Evolutionary conservation across 768 basidiomycete genomes (phyloP).

Genomic region (Aureoboletus auriporus): DNA sequence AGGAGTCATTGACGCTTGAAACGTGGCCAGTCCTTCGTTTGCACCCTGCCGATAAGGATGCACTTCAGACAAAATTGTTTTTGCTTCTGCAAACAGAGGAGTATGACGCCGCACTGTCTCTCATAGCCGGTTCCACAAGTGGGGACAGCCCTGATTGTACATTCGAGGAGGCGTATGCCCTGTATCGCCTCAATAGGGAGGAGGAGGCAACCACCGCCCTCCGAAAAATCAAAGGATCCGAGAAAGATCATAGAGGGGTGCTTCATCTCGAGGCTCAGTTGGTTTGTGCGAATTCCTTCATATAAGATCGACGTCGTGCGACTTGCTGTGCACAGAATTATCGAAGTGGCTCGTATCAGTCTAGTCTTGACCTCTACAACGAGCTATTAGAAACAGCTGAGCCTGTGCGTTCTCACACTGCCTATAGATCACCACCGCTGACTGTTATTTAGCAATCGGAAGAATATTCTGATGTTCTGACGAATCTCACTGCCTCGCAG

Average conservation of each 20-base stretch:
- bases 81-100: slow-evolving; percentile 84
- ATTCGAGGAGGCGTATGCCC: slow-evolving; percentile 77
- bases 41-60: slow-evolving; percentile 64
- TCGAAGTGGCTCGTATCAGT: slow-evolving; percentile 70
- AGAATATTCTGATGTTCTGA: slow-evolving; percentile 83
- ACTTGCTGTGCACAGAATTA: slow-evolving; percentile 52
- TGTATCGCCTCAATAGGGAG: slow-evolving; percentile 82
- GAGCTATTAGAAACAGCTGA: slow-evolving; percentile 76
- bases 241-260: slow-evolving; percentile 54
- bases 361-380: slow-evolving; percentile 74
- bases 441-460: slow-evolving; percentile 60
- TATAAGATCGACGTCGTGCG: slow-evolving; percentile 13
- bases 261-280: slow-evolving; percentile 85
- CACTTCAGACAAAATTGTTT: slow-evolving; percentile 81
- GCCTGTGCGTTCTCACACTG: slow-evolving; percentile 48
- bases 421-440: slow-evolving; percentile 1
- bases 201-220: slow-evolving; percentile 59
- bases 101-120: slow-evolving; percentile 61
- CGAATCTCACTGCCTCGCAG: slow-evolving; percentile 79
- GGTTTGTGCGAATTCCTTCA: slow-evolving; percentile 42
- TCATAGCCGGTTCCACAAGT: slow-evolving; percentile 37
- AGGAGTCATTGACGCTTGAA: slow-evolving; percentile 15
- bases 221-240: slow-evolving; percentile 40
- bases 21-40: slow-evolving; percentile 60
- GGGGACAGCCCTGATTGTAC: slow-evolving; percentile 19